Evolutionary conservation across 345 rosid genomes (phyloP).

Genomic region (Arabidopsis thaliana): DNA sequence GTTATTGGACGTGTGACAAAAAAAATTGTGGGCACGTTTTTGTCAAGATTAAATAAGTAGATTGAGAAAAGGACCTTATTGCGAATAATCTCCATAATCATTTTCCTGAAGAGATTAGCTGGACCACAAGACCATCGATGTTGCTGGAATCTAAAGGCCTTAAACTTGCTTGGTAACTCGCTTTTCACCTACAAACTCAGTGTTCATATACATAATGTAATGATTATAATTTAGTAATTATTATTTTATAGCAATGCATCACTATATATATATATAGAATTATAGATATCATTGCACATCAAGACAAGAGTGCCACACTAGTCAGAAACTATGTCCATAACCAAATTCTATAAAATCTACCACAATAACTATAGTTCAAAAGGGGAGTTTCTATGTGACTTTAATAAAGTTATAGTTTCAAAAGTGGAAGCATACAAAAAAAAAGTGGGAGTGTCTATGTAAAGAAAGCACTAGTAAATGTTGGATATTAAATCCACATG

Average conservation of each 20-base stretch:
- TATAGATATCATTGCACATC: not conserved
- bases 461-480: not conserved
- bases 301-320: not conserved
- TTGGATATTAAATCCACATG: not conserved
- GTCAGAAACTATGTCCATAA: not conserved
- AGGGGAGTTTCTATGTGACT: too few relatives aligned
- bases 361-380: not conserved
- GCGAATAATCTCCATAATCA: slow-evolving; percentile 51
- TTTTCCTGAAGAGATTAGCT: slow-evolving; percentile 66
- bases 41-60: slow-evolving; percentile 1
- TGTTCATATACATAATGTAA: slow-evolving; percentile 8
- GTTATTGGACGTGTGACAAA: not conserved
- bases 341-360: not conserved
- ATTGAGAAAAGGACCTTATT: slow-evolving; percentile 49
- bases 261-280: not conserved
- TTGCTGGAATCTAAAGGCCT: slow-evolving; percentile 60
- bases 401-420: not conserved
- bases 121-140: slow-evolving; percentile 76
- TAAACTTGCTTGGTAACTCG: slow-evolving; percentile 63
- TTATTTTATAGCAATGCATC: not conserved
- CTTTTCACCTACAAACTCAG: slow-evolving; percentile 55
- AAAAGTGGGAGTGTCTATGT: not conserved
- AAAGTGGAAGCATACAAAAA: not conserved
- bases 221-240: not conserved
- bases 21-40: not conserved